These are phyloP conservation scores for Fusarium sp. DNA, from an alignment of 2,329 filamentous ascomycete genomes.

Conservation along the genomic window DNA sequence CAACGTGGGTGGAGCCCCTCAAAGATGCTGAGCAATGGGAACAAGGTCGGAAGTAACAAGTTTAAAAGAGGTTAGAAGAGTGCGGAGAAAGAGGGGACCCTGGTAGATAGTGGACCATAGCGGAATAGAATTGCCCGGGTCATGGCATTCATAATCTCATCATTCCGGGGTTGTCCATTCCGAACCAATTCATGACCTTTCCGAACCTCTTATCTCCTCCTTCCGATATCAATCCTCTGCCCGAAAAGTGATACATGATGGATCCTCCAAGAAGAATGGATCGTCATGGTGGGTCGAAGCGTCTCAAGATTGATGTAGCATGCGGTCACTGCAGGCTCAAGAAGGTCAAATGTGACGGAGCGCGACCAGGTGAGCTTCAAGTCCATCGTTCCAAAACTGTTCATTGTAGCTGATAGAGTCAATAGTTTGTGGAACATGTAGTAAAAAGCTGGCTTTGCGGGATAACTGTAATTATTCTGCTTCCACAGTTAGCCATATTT, in stretches of 20 bases:
- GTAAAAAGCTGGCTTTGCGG: conserved; percentile 46
- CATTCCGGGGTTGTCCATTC: conserved; percentile 1
- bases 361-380: conserved; percentile 50
- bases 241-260: conserved; percentile 7
- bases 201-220: conserved; percentile 6
- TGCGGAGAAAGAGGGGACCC: conserved; percentile 21
- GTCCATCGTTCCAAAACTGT: not conserved
- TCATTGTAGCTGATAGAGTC: not conserved
- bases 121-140: not conserved
- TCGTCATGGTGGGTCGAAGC: conserved; percentile 46
- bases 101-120: conserved; percentile 12
- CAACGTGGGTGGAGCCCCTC: conserved; percentile 40
- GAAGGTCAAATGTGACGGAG: conserved; percentile 59
- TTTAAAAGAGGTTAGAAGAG: not conserved
- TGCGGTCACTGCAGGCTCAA: conserved; percentile 57
- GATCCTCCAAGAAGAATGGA: conserved; percentile 20
- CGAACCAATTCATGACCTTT: conserved; percentile 22
- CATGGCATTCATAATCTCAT: not conserved
- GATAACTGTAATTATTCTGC: conserved; percentile 48
- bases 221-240: not conserved
- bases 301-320: conserved; percentile 59
- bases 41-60: conserved; percentile 42
- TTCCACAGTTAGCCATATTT: conserved; percentile 1
- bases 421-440: conserved; percentile 51
- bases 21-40: conserved; percentile 45